Evolutionary conservation across 176 grass and related monocot species (phyloP).

Genomic region (Pontederia crassipes): DNA sequence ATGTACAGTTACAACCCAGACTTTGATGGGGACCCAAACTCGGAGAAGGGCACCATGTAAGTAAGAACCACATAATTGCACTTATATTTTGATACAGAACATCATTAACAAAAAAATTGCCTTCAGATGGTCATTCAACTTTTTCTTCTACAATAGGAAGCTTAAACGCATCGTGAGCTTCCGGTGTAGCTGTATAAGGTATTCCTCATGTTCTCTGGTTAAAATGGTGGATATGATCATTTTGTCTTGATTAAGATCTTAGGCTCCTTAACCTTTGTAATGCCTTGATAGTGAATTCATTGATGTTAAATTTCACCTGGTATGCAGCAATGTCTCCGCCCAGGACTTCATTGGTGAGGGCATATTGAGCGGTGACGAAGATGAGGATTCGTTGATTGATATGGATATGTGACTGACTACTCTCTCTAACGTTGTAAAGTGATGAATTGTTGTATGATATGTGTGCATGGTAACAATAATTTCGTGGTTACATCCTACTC

Average conservation of each 20-base stretch:
- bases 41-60: constrained; percentile 90
- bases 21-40: constrained; percentile 61
- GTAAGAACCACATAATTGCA: constrained; percentile 20
- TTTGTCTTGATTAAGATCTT: not conserved
- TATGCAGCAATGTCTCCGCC: constrained; percentile 47
- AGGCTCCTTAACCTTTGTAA: not conserved
- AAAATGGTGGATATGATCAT: not conserved
- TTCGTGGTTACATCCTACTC: too few relatives aligned
- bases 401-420: constrained; percentile 91
- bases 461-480: too few relatives aligned
- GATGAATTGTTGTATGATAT: too few relatives aligned
- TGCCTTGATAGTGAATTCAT: not conserved
- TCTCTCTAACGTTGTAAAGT: too few relatives aligned
- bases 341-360: constrained; percentile 45
- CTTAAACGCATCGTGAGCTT: constrained; percentile 87
- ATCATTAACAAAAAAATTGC: constrained; percentile 6
- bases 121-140: constrained; percentile 82
- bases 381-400: constrained; percentile 65
- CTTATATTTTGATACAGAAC: not conserved
- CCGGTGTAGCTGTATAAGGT: constrained; percentile 86
- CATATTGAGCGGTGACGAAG: constrained; percentile 31
- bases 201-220: not conserved
- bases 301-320: too few relatives aligned
- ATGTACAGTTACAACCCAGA: constrained; percentile 95
- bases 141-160: constrained; percentile 96